Conservation (phyloP, 371 early-diverging fungal species). For the Batrachochytrium dendrobatidis region DNA sequence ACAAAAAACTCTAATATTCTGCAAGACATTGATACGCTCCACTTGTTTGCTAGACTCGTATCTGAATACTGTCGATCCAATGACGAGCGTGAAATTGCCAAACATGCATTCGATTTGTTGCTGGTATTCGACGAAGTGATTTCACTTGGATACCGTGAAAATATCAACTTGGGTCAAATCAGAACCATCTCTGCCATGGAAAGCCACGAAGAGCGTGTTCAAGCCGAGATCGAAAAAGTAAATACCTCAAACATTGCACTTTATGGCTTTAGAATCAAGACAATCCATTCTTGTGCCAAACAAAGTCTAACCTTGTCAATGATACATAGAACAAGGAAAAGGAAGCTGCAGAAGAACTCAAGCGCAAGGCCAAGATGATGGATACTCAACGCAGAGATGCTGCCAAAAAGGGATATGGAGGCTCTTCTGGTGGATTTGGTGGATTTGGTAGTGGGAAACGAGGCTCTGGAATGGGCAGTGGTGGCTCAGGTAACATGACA, state of each 20-base stretch:
- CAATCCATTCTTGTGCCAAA: too few species aligned
- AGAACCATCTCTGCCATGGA: conserved; percentile 92
- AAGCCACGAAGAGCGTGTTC: conserved; percentile 91
- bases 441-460: conserved; percentile 36
- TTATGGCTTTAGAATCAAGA: too few species aligned
- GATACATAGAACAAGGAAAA: conserved; percentile 80
- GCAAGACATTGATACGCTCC: conserved; percentile 90
- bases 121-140: conserved; percentile 95
- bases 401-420: conserved; percentile 58
- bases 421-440: conserved; percentile 8
- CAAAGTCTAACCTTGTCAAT: too few species aligned
- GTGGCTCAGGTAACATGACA: conserved; percentile 4
- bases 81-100: conserved; percentile 45
- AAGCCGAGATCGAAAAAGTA: conserved; percentile 88
- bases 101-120: conserved; percentile 76
- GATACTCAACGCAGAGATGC: conserved; percentile 83
- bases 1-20: conserved; percentile 84
- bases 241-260: background rate
- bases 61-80: conserved; percentile 66
- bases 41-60: conserved; percentile 87
- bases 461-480: conserved; percentile 17
- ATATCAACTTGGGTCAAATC: conserved; percentile 77
- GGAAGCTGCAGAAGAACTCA: conserved; percentile 93
- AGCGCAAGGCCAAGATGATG: conserved; percentile 81
- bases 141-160: conserved; percentile 73